These are phyloP conservation scores for Agaricus subrufescens DNA, from an alignment of 768 basidiomycete species.

Conservation along the genomic window DNA sequence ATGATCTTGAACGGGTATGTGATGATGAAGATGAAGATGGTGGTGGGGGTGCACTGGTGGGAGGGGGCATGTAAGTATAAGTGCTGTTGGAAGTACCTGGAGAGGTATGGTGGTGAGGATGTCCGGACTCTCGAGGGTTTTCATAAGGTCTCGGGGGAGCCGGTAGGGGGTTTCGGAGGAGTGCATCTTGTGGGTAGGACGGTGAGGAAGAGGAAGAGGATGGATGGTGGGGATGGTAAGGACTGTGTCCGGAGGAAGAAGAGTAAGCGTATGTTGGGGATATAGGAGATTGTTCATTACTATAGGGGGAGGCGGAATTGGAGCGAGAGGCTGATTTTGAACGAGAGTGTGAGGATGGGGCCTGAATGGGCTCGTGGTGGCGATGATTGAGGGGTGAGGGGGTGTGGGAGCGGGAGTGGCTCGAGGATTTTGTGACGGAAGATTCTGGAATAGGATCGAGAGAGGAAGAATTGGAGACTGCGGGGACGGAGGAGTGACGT, in stretches of 20 bases:
- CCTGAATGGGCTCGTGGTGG: conserved; percentile 18
- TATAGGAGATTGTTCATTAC: background rate
- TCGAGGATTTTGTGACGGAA: background rate
- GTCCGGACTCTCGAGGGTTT: no score
- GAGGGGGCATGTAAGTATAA: background rate
- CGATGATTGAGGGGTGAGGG: conserved; percentile 32
- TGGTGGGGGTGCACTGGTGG: conserved; percentile 12
- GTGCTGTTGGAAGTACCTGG: background rate
- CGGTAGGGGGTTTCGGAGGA: background rate
- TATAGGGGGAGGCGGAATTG: conserved; percentile 2
- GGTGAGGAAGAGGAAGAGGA: background rate
- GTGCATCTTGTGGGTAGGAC: background rate
- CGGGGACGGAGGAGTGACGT: conserved; percentile 30
- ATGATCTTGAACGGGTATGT: conserved; percentile 17
- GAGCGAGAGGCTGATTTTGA: conserved; percentile 11
- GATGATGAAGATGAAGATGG: conserved; percentile 12
- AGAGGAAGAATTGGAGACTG: conserved; percentile 20
- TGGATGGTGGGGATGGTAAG: conserved; percentile 2
- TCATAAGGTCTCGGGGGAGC: no score
- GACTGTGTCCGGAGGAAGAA: conserved; percentile 3
- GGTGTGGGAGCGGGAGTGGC: conserved; percentile 14
- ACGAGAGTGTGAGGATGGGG: conserved; percentile 11
- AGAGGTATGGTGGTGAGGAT: background rate
- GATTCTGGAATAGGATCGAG: conserved; percentile 38
- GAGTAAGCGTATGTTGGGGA: background rate